Evolutionary conservation across 768 basidiomycete species (phyloP), one percentile per base, ranked within the genome.

Genomic region (Tulasnella sp.): DNA sequence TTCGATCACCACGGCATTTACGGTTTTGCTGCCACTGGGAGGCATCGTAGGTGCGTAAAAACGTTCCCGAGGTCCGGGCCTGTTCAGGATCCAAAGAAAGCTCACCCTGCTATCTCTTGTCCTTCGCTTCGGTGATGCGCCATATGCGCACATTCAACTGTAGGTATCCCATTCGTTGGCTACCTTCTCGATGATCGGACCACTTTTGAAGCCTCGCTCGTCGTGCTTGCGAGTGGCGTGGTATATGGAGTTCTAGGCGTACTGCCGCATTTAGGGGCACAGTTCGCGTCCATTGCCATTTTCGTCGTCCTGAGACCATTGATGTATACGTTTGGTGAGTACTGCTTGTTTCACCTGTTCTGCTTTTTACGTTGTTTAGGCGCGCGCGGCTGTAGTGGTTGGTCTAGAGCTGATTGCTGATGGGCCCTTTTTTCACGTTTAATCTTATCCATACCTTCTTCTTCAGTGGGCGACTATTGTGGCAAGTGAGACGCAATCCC

Each of bases 1-100:
- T 30, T 58, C 48, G 10, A 61, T 73, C 30, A 68, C 69, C 0
- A 67, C 67, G 60, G 65, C 69, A 2, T 74, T 74, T 65, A 71
- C 71, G 27, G 63, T 72, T 44, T 66, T 74, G 7, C 69, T 74
- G 3, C 73, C 73, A 8, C 56, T 73, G 17, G 73, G 69, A 2
- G 73, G 73, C 0, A 61, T 73, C n/a, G 52, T 70, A 7, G 68
- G 71, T 63, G 60, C 48, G 65, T 60, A 68, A 29, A 56, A 44
- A 15, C 15, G 5, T 38, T 38, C 15, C 7, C 7, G 15, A 38
- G 34, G 34, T 38, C 34, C 34, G 34, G 34, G 34, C 34, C 34
- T 7, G 5, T 38, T 38, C 34, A 38, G 34, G 34, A 38, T 38
- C 34, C 34, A 5, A 15, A 38, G 15, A 38, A 38, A 15, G 7